Base-by-base conservation (phyloP, 345 rosid species). In the Populus nigra region DNA sequence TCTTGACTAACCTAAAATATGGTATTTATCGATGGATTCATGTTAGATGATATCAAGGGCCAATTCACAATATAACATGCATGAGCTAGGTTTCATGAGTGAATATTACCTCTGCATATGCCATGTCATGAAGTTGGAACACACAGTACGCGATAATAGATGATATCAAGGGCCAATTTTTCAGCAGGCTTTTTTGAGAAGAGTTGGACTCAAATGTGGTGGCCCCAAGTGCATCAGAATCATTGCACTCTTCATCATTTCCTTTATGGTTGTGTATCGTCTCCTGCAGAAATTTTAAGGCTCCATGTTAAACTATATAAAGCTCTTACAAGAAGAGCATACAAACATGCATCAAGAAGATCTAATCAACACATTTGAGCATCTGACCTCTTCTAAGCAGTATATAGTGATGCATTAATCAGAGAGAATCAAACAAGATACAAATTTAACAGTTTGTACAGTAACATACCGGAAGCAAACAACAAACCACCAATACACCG, bases 391-490 rank as follows among this genome's bases (percentile, higher is more conserved):
- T 57, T 57, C 62, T 57, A 23, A 57, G 27, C 25, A 22, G 25
- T 57, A 3, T 22, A 22, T 22, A 9, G 62, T n/a, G 27, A 57
- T 57, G 27, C 25, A 22, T 57, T n/a, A 57, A 57, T 8, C 62
- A 57, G 62, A 11, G 25, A 57, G 25, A 57, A n/a, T 22, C 12
- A 13, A 22, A 57, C 11, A n/a, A n/a, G 13, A 57, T 47, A 47
- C 53, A 59, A 59, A 20, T 20, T 59, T 59, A 18, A 57, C 20
- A 63, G 47, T 55, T 23, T 17, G 41, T 23, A 13, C 29, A 47
- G 71, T 49, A 67, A 89, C 90, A 59, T 84, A 93, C 94, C 83
- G 94, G 98, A 6, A 93, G 88, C 84, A 83, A 89, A 76, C 73
- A 85, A 65, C 87, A 85, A 71, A 81, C 66, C 38, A 84, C 57